Evolutionary conservation across 257 asterid genomes (phyloP).

Genomic region (Catharanthus roseus): DNA sequence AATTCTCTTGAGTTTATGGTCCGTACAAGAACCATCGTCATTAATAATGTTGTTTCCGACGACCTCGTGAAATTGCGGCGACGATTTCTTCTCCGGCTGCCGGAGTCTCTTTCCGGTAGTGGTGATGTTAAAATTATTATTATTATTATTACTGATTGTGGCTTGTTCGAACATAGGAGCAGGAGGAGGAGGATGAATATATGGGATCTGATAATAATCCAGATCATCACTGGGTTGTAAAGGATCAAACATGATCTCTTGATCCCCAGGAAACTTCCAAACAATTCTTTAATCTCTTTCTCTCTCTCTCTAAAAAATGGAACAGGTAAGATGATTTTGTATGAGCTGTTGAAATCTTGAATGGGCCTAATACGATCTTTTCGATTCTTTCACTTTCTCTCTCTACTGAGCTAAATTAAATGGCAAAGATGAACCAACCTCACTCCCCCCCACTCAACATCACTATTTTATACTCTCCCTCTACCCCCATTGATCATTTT

Average conservation of each 20-base stretch:
- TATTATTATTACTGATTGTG: too few relatives aligned
- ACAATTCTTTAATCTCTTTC: too few relatives aligned
- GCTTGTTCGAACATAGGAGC: too few relatives aligned
- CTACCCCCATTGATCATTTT: not conserved
- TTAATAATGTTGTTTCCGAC: not conserved
- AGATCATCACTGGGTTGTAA: constrained; percentile 13
- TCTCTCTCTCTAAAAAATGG: not conserved
- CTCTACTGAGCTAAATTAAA: too few relatives aligned
- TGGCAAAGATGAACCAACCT: not conserved
- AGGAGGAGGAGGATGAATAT: too few relatives aligned
- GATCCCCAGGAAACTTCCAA: not conserved
- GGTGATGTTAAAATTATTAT: too few relatives aligned
- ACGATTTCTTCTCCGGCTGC: not conserved
- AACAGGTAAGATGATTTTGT: too few relatives aligned
- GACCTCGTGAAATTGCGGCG: not conserved
- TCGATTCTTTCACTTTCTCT: not conserved
- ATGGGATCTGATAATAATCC: constrained; percentile 14
- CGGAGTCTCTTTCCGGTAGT: not conserved
- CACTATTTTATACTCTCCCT: not conserved
- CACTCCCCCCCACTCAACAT: not conserved
- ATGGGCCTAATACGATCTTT: not conserved
- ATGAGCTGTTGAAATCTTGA: constrained; percentile 14
- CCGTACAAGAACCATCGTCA: not conserved
- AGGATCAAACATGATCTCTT: constrained; percentile 17
- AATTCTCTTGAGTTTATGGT: constrained; percentile 15